phyloP scores from a whole-genome alignment of 2,329 filamentous ascomycete genomes.

The Alternaria sp. region DNA sequence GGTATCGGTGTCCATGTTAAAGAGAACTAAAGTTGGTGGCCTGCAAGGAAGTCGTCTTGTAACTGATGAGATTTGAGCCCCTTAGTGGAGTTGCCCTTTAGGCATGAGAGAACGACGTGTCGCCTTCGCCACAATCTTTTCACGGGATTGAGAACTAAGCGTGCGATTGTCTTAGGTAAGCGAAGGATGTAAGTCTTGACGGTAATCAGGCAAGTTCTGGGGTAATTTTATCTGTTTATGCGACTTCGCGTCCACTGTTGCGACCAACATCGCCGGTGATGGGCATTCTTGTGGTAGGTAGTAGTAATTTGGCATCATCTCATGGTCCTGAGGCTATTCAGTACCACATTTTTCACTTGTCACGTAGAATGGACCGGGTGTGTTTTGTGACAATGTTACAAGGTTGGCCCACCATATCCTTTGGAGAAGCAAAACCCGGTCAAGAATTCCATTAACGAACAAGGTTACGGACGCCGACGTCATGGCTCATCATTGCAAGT shows the following conservation, averaged over 20 bases:
- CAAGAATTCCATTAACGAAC: too few species aligned
- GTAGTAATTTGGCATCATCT: not conserved
- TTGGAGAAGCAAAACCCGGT: too few species aligned
- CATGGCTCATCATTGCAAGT: too few species aligned
- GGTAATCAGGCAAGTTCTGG: too few species aligned
- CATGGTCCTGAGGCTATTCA: not conserved
- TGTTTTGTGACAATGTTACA: too few species aligned
- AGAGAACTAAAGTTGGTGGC: not conserved
- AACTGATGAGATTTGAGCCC: not conserved
- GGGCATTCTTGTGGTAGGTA: not conserved
- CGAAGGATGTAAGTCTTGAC: too few species aligned
- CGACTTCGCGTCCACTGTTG: not conserved
- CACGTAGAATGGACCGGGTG: too few species aligned
- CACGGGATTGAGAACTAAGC: too few species aligned
- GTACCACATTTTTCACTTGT: not conserved
- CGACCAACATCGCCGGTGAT: not conserved
- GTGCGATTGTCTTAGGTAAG: too few species aligned
- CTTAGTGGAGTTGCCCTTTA: not conserved
- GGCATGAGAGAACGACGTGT: not conserved
- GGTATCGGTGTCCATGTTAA: not conserved
- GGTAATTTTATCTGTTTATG: not conserved
- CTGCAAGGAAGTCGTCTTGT: not conserved
- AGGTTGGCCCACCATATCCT: too few species aligned
- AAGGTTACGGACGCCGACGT: too few species aligned
- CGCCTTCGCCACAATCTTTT: too few species aligned